Percentiles rank a stretch among this genome's conserved stretches.
These are phyloP conservation scores for Murraya paniculata DNA, from an alignment of 345 rosid genomes.

Conservation along the genomic window DNA sequence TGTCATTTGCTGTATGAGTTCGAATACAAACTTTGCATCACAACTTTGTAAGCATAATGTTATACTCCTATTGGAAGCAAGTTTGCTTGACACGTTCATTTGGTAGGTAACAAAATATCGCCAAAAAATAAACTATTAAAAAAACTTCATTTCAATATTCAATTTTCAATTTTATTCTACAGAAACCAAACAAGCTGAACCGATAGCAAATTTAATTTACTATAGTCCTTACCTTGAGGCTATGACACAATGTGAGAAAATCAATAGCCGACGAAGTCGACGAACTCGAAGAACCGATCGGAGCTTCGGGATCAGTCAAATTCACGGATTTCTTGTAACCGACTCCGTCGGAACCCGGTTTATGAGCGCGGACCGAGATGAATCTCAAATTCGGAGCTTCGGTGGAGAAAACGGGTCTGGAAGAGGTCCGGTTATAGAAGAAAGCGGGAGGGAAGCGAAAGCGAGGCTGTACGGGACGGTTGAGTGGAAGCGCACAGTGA, in stretches of 20 bases:
- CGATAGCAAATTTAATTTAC: not conserved
- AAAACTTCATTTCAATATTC: not conserved
- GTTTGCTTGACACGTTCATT: not conserved
- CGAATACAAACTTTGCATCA: not conserved
- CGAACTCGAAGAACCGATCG: slow-evolving; percentile 24
- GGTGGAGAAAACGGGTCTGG: slow-evolving; percentile 22
- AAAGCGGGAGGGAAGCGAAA: slow-evolving; percentile 31
- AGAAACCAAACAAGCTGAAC: not conserved
- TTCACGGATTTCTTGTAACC: slow-evolving; percentile 25
- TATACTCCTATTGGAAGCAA: not conserved
- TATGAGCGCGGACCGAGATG: slow-evolving; percentile 45
- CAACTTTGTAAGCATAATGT: not conserved
- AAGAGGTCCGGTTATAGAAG: slow-evolving; percentile 21
- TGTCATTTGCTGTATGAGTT: not conserved
- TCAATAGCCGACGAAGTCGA: slow-evolving; percentile 66
- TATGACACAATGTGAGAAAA: slow-evolving; percentile 81
- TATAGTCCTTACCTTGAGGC: slow-evolving; percentile 60
- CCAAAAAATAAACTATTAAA: not conserved
- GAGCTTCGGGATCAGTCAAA: slow-evolving; percentile 24
- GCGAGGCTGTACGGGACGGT: slow-evolving; percentile 28
- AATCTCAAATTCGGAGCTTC: slow-evolving; percentile 32
- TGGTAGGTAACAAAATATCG: not conserved
- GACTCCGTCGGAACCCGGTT: slow-evolving; percentile 31
- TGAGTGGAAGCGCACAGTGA: slow-evolving; percentile 31
- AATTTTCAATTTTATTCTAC: not conserved